A percentile compares a stretch with the other conserved stretches of the same genome.
These are phyloP conservation scores for Mortierella sp. DNA, from an alignment of 371 early-diverging fungal genomes.

Conservation along the genomic window DNA sequence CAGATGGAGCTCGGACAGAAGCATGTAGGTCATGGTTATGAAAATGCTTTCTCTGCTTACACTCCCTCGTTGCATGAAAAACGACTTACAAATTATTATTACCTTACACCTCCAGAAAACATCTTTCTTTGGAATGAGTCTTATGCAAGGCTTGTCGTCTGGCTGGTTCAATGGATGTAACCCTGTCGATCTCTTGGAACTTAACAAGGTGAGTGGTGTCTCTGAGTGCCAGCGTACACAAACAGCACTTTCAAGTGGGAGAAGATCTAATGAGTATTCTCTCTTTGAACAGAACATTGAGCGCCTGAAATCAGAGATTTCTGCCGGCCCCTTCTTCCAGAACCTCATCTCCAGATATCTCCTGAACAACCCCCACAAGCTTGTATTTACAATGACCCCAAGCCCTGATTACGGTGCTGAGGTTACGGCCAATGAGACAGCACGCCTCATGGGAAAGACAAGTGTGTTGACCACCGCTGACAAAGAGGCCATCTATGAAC, in stretches of 20 bases:
- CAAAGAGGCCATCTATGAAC: slow-evolving; percentile 64
- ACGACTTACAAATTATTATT: neutral
- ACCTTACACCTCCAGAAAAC: slow-evolving; percentile 69
- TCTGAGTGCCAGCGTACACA: no score
- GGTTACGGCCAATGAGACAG: slow-evolving; percentile 71
- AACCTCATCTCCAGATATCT: slow-evolving; percentile 80
- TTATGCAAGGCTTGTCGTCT: slow-evolving; percentile 82
- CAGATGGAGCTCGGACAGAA: slow-evolving; percentile 90
- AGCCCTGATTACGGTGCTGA: slow-evolving; percentile 70
- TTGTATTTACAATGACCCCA: slow-evolving; percentile 88
- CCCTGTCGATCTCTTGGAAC: slow-evolving; percentile 85
- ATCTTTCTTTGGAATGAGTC: slow-evolving; percentile 86
- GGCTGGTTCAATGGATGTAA: slow-evolving; percentile 93
- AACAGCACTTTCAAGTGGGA: no score
- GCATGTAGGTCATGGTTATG: slow-evolving; percentile 68
- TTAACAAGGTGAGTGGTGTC: slow-evolving; percentile 72
- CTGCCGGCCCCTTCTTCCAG: slow-evolving; percentile 77
- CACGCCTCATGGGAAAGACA: slow-evolving; percentile 71
- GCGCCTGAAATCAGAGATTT: slow-evolving; percentile 74
- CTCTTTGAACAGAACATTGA: slow-evolving; percentile 69
- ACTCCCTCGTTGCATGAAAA: no score
- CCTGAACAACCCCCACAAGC: slow-evolving; percentile 79
- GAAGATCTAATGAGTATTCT: neutral
- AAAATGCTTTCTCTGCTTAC: no score
- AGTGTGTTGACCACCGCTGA: slow-evolving; percentile 69